Conservation (phyloP, 805 yeast genomes). For the Kluyveromyces dobzhanskii region DNA sequence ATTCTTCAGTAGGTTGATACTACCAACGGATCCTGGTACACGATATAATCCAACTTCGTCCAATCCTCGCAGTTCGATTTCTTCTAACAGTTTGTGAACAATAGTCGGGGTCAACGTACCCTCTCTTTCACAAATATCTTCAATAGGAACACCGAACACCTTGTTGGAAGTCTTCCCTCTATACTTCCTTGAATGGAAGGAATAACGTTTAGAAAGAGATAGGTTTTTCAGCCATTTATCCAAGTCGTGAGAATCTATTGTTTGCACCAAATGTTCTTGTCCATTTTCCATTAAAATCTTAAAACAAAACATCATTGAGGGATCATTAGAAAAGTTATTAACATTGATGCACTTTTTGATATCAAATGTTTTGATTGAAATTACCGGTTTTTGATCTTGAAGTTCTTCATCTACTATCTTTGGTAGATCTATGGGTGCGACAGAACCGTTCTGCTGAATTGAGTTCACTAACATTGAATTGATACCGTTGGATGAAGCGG, state of each 20-base stretch:
- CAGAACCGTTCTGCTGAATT: slow-evolving; percentile 33
- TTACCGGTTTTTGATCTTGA: slow-evolving; percentile 40
- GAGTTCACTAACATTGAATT: slow-evolving; percentile 26
- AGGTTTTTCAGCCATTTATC: slow-evolving; percentile 61
- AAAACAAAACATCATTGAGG: slow-evolving; percentile 25
- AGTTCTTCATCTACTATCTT: slow-evolving; percentile 35
- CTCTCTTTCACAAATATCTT: slow-evolving; percentile 67
- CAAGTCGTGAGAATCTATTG: slow-evolving; percentile 50
- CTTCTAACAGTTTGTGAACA: slow-evolving; percentile 56
- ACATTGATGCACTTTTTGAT: slow-evolving; percentile 30
- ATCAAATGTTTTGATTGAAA: slow-evolving; percentile 38
- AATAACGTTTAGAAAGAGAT: slow-evolving; percentile 33
- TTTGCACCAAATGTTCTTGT: slow-evolving; percentile 60
- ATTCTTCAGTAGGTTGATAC: slow-evolving; percentile 43
- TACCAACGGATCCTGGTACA: slow-evolving; percentile 54
- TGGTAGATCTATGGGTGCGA: slow-evolving; percentile 51
- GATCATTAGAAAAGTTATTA: slow-evolving; percentile 28
- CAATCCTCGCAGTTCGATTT: slow-evolving; percentile 78
- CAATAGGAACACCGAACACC: slow-evolving; percentile 84
- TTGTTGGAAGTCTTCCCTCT: slow-evolving; percentile 35
- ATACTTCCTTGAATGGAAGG: slow-evolving; percentile 34
- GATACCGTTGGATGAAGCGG: slow-evolving; percentile 22
- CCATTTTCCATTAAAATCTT: slow-evolving; percentile 38
- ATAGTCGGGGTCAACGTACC: slow-evolving; percentile 53
- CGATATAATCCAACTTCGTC: slow-evolving; percentile 90